These are phyloP conservation scores for Triticum dicoccoides DNA, from an alignment of 176 grass and related monocot species.

Conservation along the genomic window DNA sequence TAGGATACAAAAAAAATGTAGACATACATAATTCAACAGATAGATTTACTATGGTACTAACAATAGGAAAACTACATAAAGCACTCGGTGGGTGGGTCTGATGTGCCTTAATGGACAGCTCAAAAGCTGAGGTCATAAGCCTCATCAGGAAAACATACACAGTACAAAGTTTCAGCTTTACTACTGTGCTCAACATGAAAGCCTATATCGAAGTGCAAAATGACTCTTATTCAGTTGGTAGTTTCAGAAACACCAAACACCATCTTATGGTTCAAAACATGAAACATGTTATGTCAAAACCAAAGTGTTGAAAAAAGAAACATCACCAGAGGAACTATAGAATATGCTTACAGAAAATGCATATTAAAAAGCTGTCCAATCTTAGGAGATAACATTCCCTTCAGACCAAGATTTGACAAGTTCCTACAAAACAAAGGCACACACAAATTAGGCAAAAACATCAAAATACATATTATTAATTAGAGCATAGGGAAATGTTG, in stretches of 20 bases:
- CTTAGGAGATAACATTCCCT: constrained; percentile 35
- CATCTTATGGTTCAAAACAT: not conserved
- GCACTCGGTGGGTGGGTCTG: too few relatives aligned
- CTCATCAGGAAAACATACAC: too few relatives aligned
- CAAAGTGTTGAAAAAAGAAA: not conserved
- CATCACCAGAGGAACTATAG: not conserved
- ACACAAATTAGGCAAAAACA: not conserved
- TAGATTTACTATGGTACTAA: not conserved
- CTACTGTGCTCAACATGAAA: not conserved
- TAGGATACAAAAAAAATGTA: not conserved
- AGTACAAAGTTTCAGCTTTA: not conserved
- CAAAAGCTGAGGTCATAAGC: too few relatives aligned
- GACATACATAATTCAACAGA: not conserved
- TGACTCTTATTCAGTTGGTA: not conserved
- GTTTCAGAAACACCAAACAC: not conserved
- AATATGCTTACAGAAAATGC: constrained; percentile 46
- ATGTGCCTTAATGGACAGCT: too few relatives aligned
- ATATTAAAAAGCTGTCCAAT: constrained; percentile 35
- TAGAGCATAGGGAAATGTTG: not conserved
- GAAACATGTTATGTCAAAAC: not conserved
- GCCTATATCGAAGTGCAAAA: not conserved
- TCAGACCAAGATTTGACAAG: constrained; percentile 62
- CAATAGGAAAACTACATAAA: too few relatives aligned
- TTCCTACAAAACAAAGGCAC: constrained; percentile 38
- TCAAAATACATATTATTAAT: not conserved